Evolutionary conservation across 2,329 filamentous ascomycete genomes (phyloP).

Genomic region (Fusarium pininemorale): DNA sequence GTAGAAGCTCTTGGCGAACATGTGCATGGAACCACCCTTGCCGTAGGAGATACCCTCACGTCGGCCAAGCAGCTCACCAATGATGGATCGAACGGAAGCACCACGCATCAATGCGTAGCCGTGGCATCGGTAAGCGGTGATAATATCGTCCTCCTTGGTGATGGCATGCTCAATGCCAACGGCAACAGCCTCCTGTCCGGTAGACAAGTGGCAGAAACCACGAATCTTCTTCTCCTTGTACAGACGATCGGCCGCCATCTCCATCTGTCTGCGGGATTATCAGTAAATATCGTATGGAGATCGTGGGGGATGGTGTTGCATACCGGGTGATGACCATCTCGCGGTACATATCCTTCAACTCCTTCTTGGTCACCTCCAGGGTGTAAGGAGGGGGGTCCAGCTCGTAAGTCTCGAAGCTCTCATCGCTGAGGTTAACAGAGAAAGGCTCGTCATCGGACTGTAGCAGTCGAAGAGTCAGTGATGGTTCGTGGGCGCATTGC

Average conservation of each 20-base stretch:
- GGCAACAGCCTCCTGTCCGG: conserved; percentile 96
- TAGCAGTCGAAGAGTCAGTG: conserved; percentile 30
- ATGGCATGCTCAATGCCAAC: conserved; percentile 97
- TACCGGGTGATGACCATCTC: conserved; percentile 97
- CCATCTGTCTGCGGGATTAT: conserved; percentile 82
- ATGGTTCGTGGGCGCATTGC: not conserved
- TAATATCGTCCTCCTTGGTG: conserved; percentile 89
- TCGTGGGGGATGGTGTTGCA: conserved; percentile 44
- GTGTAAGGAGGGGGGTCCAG: conserved; percentile 95
- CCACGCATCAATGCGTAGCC: conserved; percentile 98
- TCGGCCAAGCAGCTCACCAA: conserved; percentile 93
- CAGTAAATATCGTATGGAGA: conserved; percentile 31
- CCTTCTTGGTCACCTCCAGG: conserved; percentile 92
- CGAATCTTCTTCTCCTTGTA: conserved; percentile 99
- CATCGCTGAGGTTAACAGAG: conserved; percentile 90
- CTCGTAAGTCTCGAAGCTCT: conserved; percentile 99
- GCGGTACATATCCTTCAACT: conserved; percentile 98
- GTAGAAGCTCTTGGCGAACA: conserved; percentile 98
- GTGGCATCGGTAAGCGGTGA: conserved; percentile 99
- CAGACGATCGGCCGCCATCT: conserved; percentile 97
- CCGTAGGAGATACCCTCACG: conserved; percentile 97
- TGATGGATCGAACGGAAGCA: conserved; percentile 87
- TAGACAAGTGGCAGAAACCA: conserved; percentile 99
- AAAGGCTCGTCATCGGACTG: conserved; percentile 96
- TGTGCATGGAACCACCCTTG: conserved; percentile 99